Evolutionary conservation across 2,329 filamentous ascomycete species (phyloP).

Genomic region (Cercospora sp.): DNA sequence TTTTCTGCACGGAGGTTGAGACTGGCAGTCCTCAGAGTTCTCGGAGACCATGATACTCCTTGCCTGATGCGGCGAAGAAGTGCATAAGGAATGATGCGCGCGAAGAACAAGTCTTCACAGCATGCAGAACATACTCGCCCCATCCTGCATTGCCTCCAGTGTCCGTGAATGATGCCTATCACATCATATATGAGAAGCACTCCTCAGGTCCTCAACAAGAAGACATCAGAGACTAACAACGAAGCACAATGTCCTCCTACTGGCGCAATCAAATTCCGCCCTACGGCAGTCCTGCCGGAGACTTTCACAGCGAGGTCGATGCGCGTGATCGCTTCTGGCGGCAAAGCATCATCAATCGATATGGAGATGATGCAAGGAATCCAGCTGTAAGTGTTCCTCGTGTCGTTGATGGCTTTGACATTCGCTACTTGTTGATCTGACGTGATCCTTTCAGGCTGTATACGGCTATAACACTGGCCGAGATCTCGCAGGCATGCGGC

Average conservation of each 20-base stretch:
- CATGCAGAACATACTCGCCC: not conserved
- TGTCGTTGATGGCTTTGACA: not conserved
- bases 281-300: not conserved
- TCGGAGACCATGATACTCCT: too few relatives aligned
- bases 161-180: not conserved
- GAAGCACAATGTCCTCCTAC: not conserved
- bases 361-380: not conserved
- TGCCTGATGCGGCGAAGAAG: too few relatives aligned
- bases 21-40: too few relatives aligned
- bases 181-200: not conserved
- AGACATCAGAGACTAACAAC: not conserved
- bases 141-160: not conserved
- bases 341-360: not conserved
- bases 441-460: not conserved
- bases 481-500: not conserved
- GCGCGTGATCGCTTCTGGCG: not conserved
- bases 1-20: too few relatives aligned
- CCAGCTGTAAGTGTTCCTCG: not conserved
- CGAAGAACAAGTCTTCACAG: not conserved
- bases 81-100: too few relatives aligned
- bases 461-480: conserved; percentile 6
- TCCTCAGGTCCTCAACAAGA: not conserved
- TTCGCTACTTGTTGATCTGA: not conserved
- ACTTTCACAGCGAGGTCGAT: conserved; percentile 4
- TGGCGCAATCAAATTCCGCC: not conserved